phyloP scores from a whole-genome alignment of 1,284 basidiomycete genomes.

The Cutaneotrichosporon sp. region DNA sequence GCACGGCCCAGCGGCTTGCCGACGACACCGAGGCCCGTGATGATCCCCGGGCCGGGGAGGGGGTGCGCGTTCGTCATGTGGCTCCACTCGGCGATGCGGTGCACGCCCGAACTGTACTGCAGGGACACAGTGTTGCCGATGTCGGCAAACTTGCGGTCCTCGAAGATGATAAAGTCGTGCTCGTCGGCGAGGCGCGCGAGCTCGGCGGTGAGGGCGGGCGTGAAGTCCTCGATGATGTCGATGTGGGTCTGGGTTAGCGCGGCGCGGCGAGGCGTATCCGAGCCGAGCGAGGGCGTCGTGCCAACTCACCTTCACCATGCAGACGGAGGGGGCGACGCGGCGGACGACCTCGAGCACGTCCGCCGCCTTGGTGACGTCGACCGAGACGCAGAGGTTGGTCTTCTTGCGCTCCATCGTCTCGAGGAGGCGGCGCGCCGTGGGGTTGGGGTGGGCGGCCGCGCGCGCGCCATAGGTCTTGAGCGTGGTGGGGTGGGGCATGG shows the following conservation, averaged over 20 bases:
- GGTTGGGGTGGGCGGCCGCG: slow-evolving; percentile 65
- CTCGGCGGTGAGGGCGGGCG: slow-evolving; percentile 68
- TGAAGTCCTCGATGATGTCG: slow-evolving; percentile 93
- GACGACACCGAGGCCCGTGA: slow-evolving; percentile 81
- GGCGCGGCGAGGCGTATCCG: too few relatives aligned
- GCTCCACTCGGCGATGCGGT: slow-evolving; percentile 94
- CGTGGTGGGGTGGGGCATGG: slow-evolving; percentile 39
- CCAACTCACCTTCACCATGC: slow-evolving; percentile 97
- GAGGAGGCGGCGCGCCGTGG: slow-evolving; percentile 74
- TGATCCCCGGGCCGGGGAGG: slow-evolving; percentile 90
- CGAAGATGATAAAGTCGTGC: slow-evolving; percentile 95
- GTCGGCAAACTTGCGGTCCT: slow-evolving; percentile 99
- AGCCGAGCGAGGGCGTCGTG: too few relatives aligned
- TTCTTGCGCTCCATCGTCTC: slow-evolving; percentile 84
- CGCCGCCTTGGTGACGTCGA: slow-evolving; percentile 82
- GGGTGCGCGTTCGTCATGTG: slow-evolving; percentile 97
- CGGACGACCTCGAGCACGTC: slow-evolving; percentile 86
- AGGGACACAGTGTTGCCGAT: slow-evolving; percentile 97
- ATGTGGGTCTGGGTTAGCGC: slow-evolving; percentile 85
- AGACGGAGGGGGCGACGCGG: slow-evolving; percentile 82
- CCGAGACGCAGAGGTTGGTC: slow-evolving; percentile 90
- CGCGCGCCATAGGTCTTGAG: slow-evolving; percentile 66
- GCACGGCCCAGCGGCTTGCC: slow-evolving; percentile 83
- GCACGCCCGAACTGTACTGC: slow-evolving; percentile 91
- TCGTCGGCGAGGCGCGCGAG: slow-evolving; percentile 72